Conservation (phyloP, 1,284 basidiomycete species). For the Rhodotorula sp. region DNA sequence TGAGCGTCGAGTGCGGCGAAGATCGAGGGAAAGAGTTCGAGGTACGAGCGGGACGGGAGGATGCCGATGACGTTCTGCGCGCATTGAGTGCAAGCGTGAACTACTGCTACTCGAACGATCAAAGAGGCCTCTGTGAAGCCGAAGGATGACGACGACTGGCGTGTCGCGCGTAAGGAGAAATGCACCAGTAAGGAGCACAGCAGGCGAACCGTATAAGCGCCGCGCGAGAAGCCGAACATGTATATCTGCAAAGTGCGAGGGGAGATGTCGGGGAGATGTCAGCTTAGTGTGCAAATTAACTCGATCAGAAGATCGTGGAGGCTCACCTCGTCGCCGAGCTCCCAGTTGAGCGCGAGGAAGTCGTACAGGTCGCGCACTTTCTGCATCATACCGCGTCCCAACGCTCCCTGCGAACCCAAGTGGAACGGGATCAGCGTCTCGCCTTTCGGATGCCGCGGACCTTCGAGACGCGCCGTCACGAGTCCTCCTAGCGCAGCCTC, state of each 20-base stretch:
- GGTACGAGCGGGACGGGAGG: constrained; percentile 1
- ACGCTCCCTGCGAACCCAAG: constrained; percentile 5
- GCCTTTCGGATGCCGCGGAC: not conserved
- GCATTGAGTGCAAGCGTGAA: too few species aligned
- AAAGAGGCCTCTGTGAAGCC: not conserved
- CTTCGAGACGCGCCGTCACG: constrained; percentile 8
- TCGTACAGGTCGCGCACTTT: constrained; percentile 36
- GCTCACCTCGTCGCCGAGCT: constrained; percentile 38
- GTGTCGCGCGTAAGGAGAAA: not conserved
- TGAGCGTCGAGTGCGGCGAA: constrained; percentile 23
- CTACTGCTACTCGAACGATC: not conserved
- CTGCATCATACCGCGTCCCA: constrained; percentile 35
- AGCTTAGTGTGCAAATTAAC: too few species aligned
- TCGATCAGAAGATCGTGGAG: too few species aligned
- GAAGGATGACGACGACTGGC: too few species aligned
- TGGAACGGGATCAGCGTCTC: not conserved
- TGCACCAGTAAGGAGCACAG: constrained; percentile 50
- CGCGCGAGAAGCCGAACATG: constrained; percentile 52
- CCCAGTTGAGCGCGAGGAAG: constrained; percentile 37
- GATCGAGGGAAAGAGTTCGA: constrained; percentile 24
- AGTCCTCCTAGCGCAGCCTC: constrained; percentile 1
- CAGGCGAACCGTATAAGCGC: constrained; percentile 51
- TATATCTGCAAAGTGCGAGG: too few species aligned
- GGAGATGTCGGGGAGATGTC: too few species aligned
- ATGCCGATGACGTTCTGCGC: constrained; percentile 26